Base-by-base conservation (phyloP, 139 green algal species). In the Tetradesmus lagerheimii region DNA sequence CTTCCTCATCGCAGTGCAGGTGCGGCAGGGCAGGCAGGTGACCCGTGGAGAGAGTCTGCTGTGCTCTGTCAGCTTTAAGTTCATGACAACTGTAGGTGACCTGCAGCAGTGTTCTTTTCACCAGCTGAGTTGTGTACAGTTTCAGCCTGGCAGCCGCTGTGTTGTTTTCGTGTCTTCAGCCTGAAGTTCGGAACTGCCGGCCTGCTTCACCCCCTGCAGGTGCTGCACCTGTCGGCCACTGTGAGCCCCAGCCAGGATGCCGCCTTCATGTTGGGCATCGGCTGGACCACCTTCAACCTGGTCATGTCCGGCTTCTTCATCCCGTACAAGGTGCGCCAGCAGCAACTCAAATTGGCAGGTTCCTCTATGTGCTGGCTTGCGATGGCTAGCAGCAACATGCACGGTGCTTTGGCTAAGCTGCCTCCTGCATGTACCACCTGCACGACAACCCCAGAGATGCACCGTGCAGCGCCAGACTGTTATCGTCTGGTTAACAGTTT, bases 271-370 rank as follows among this genome's bases (percentile, higher is more conserved):
- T 25, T 92, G 15, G 84, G 31, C 91, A 93, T 92, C 37, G 39
- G 75, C n/a, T 93, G 90, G 83, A 92, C 88, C 18, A 76, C 53
- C 37, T 34, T 92, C 23, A 89, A 93, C 27, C 47, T 93, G 41
- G 34, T 93, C 27, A 66, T 93, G 53, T 89, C 88, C 37, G 85
- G 85, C 39, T 93, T 88, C 80, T 92, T 93, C 88, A 93, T 91
- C 62, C 62, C 79, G 41, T 91, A 88, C 75, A 79, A 38, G 71
- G 57, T 31, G 57, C 20, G 57, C 12, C 57, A 71, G 45, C 45
- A n/a, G n/a, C n/a, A n/a, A n/a, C n/a, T n/a, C n/a, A n/a, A n/a
- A n/a, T n/a, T n/a, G n/a, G n/a, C n/a, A n/a, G n/a, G n/a, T n/a
- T n/a, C n/a, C n/a, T n/a, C n/a, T n/a, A n/a, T n/a, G n/a, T n/a